These are phyloP conservation scores for Agastache rugosa DNA, from an alignment of 257 asterid species.

Conservation along the genomic window DNA sequence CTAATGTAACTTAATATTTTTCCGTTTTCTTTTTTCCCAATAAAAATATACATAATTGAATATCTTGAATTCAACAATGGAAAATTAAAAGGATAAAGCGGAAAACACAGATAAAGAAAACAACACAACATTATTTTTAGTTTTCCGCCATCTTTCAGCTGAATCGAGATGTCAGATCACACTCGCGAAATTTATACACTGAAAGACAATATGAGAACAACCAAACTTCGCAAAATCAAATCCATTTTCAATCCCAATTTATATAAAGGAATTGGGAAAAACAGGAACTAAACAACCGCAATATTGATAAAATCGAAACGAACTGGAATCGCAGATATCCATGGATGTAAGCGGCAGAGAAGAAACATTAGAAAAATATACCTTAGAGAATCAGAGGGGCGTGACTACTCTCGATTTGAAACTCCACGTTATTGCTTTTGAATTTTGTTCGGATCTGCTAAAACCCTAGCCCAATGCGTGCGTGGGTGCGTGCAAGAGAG, in stretches of 20 bases:
- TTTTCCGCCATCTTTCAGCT: background rate
- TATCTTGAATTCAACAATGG: background rate
- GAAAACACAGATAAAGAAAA: background rate
- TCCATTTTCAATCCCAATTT: slow-evolving; percentile 22
- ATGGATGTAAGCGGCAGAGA: slow-evolving; percentile 13
- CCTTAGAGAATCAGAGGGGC: slow-evolving; percentile 24
- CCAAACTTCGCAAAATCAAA: slow-evolving; percentile 9
- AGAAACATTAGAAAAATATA: slow-evolving; percentile 15
- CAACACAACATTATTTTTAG: background rate
- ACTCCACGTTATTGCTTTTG: background rate
- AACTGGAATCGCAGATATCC: background rate
- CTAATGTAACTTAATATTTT: background rate
- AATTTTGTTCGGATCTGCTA: slow-evolving; percentile 36
- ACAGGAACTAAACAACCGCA: background rate
- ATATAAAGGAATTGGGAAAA: background rate
- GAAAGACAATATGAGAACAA: background rate
- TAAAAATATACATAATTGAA: background rate
- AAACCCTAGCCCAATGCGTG: slow-evolving; percentile 43
- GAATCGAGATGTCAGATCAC: background rate
- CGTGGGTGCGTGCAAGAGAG: background rate
- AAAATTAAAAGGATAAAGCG: background rate
- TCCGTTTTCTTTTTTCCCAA: background rate
- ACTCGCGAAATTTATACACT: background rate
- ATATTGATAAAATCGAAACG: background rate
- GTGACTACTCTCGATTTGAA: slow-evolving; percentile 28